A percentile compares a stretch with the other conserved stretches of the same genome.
Evolutionary conservation across 1,284 basidiomycete genomes (phyloP).

Genomic region (Agroathelia rolfsii): DNA sequence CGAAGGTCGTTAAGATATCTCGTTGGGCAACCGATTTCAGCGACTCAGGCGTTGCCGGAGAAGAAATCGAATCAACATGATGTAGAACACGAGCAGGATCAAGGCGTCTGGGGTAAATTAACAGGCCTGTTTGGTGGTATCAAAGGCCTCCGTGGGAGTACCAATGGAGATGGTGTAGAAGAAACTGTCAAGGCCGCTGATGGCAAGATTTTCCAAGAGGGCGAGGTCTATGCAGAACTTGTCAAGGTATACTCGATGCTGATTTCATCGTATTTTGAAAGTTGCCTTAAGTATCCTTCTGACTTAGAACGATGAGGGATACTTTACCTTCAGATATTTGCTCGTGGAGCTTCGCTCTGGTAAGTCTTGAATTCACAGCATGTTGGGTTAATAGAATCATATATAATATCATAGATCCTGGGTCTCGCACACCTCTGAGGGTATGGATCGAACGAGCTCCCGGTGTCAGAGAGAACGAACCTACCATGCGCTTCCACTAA

Average conservation of each 20-base stretch:
- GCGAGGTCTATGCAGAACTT: conserved; percentile 71
- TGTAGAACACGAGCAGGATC: conserved; percentile 26
- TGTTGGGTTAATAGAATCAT: no score
- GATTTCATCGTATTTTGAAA: conserved; percentile 6
- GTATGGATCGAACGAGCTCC: conserved; percentile 61
- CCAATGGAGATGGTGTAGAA: conserved; percentile 24
- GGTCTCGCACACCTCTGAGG: conserved; percentile 51
- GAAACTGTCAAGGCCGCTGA: conserved; percentile 19
- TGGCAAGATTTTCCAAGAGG: conserved; percentile 52
- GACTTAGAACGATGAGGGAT: conserved; percentile 66
- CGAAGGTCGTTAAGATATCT: conserved; percentile 58
- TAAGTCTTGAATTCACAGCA: no score
- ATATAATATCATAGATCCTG: no score
- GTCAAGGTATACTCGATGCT: conserved; percentile 38
- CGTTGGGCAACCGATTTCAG: conserved; percentile 42
- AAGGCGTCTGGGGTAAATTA: conserved; percentile 42
- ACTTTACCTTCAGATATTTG: conserved; percentile 69
- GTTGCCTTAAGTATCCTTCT: conserved; percentile 12
- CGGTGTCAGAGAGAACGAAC: conserved; percentile 61
- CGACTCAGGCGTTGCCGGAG: conserved; percentile 21
- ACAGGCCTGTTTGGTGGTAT: conserved; percentile 62
- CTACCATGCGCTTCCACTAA: conserved; percentile 61
- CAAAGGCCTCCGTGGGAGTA: no score
- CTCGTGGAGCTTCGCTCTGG: conserved; percentile 74
- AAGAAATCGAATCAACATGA: conserved; percentile 19